Evolutionary conservation across 371 early-diverging fungal species (phyloP).

Genomic region (Parasitella parasitica): DNA sequence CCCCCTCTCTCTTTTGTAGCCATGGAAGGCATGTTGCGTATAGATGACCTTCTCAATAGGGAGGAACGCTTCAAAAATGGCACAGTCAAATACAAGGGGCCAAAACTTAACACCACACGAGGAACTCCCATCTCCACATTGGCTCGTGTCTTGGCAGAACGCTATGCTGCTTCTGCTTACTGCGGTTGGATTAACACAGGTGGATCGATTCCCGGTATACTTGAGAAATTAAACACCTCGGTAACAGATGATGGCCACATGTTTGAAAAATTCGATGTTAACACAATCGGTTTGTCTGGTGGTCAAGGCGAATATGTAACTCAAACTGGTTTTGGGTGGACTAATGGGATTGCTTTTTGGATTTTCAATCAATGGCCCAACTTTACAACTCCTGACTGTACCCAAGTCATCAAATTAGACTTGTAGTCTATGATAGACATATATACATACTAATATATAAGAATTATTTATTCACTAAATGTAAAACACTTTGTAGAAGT

Average conservation of each 20-base stretch:
- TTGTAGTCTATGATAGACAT: conserved; percentile 5
- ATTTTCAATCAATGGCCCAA: conserved; percentile 55
- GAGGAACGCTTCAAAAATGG: background rate
- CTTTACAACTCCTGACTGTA: conserved; percentile 45
- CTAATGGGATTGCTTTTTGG: conserved; percentile 84
- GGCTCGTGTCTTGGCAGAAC: conserved; percentile 58
- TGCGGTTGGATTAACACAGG: conserved; percentile 78
- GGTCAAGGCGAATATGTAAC: conserved; percentile 84
- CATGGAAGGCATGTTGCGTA: conserved; percentile 49
- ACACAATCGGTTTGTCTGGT: conserved; percentile 60
- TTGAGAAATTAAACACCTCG: conserved; percentile 24
- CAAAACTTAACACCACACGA: background rate
- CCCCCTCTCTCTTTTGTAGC: conserved; percentile 59
- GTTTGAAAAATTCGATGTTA: conserved; percentile 82
- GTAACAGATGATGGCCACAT: conserved; percentile 58
- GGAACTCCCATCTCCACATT: conserved; percentile 21
- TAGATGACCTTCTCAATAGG: conserved; percentile 19
- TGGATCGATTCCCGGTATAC: conserved; percentile 48
- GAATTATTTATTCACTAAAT: too few relatives aligned
- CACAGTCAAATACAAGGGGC: background rate
- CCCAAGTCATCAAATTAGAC: background rate
- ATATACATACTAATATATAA: too few relatives aligned
- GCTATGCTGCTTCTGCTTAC: conserved; percentile 61
- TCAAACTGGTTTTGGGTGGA: conserved; percentile 94
- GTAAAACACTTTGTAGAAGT: too few relatives aligned